A percentile compares a stretch with the other conserved stretches of the same genome.
Conservation (phyloP, 1,284 basidiomycete genomes). For the Ceraceosorus guamensis region DNA sequence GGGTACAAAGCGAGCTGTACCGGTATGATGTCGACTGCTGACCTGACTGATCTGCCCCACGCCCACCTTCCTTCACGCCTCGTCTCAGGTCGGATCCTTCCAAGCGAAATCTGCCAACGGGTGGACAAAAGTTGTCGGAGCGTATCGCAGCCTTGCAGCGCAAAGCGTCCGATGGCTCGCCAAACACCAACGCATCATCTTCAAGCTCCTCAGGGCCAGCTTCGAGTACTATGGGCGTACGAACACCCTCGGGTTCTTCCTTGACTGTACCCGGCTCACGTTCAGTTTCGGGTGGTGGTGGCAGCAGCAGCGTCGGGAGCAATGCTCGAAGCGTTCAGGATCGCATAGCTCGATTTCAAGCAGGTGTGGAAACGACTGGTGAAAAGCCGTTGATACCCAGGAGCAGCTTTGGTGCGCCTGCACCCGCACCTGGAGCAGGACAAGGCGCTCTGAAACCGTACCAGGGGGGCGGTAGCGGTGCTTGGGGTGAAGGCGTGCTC, state of each 20-base stretch:
- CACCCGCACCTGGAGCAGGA: slow-evolving; percentile 26
- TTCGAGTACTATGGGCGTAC: slow-evolving; percentile 1
- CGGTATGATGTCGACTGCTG: too few species aligned
- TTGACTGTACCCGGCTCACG: neutral
- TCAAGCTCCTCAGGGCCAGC: too few species aligned
- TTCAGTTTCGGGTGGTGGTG: neutral
- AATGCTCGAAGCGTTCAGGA: slow-evolving; percentile 24
- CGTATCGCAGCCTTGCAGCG: slow-evolving; percentile 38
- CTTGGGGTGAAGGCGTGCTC: slow-evolving; percentile 34
- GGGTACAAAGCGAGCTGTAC: too few species aligned
- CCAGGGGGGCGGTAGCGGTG: slow-evolving; percentile 27
- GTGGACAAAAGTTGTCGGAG: slow-evolving; percentile 30
- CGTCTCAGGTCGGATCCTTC: too few species aligned
- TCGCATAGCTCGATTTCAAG: slow-evolving; percentile 37
- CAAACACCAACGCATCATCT: too few species aligned
- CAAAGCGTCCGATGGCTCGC: slow-evolving; percentile 21
- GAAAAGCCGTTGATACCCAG: slow-evolving; percentile 34
- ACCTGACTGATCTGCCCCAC: too few species aligned
- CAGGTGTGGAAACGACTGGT: slow-evolving; percentile 6
- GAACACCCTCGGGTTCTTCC: slow-evolving; percentile 2
- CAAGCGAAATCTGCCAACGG: slow-evolving; percentile 16
- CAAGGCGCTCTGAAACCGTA: slow-evolving; percentile 20
- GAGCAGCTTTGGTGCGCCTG: slow-evolving; percentile 35
- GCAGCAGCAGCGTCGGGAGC: neutral
- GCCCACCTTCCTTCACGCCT: too few species aligned